phyloP scores from a whole-genome alignment of 225 moss, liverwort and hornwort genomes.

The Physcomitrellopsis africana region DNA sequence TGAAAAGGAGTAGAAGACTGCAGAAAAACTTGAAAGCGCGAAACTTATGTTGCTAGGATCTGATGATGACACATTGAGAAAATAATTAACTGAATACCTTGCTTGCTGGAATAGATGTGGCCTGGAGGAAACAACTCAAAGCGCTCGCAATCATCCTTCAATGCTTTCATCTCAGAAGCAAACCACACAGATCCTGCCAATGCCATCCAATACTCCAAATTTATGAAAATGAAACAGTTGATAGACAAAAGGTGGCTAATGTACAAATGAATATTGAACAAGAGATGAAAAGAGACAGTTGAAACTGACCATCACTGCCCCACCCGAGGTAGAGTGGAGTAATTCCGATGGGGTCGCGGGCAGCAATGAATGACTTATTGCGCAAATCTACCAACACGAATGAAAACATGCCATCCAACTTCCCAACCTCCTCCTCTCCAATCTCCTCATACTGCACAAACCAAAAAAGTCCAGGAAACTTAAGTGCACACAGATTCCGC shows the following conservation, averaged over 20 bases:
- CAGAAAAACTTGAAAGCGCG: not conserved
- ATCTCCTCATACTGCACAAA: conserved; percentile 74
- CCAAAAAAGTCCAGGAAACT: not conserved
- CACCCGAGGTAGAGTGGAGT: conserved; percentile 85
- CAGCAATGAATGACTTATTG: conserved; percentile 86
- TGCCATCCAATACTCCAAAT: conserved; percentile 4
- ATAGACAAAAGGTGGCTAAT: not conserved
- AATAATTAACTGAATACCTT: conserved; percentile 41
- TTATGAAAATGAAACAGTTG: conserved; percentile 1
- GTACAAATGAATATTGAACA: not conserved
- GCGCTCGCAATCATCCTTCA: conserved; percentile 82
- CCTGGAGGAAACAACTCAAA: conserved; percentile 88
- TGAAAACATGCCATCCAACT: conserved; percentile 91
- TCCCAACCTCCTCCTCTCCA: conserved; percentile 77
- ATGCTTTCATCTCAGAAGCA: too few relatives aligned
- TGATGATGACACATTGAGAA: conserved; percentile 7
- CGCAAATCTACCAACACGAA: conserved; percentile 87
- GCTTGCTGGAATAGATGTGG: conserved; percentile 87
- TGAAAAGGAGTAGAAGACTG: not conserved
- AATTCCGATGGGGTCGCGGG: conserved; percentile 86
- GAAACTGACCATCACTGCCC: conserved; percentile 77
- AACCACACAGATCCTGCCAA: conserved; percentile 82
- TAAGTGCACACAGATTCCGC: not conserved
- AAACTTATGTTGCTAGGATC: not conserved
- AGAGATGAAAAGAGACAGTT: conserved; percentile 4